These are phyloP conservation scores for Saururus chinensis DNA, from an alignment of 164 flowering plant genomes.

Conservation along the genomic window DNA sequence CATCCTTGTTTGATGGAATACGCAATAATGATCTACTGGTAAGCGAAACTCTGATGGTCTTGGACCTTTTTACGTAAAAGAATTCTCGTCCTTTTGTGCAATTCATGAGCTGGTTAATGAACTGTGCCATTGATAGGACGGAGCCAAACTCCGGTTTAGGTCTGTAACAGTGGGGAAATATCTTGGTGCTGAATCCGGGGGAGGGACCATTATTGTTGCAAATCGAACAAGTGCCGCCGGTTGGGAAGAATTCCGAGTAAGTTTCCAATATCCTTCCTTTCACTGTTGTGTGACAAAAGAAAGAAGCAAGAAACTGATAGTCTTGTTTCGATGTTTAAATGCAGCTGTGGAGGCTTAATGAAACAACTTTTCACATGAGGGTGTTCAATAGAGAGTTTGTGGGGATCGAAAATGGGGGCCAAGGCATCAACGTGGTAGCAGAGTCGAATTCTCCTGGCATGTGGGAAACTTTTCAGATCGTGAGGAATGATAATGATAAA, in stretches of 20 bases:
- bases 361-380: conserved; percentile 36
- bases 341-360: conserved; percentile 63
- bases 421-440: conserved; percentile 20
- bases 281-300: not conserved
- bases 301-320: not conserved
- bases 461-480: conserved; percentile 36
- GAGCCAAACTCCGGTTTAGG: conserved; percentile 40
- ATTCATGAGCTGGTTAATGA: not conserved
- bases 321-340: not conserved
- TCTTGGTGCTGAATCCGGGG: conserved; percentile 49
- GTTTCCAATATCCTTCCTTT: not conserved
- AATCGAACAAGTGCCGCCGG: conserved; percentile 30
- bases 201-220: conserved; percentile 41
- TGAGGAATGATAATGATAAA: conserved; percentile 27
- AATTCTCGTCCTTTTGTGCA: too few species aligned
- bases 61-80: too few species aligned
- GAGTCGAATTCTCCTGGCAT: conserved; percentile 17
- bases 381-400: conserved; percentile 47
- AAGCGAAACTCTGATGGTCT: not conserved
- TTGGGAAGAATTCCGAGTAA: conserved; percentile 53
- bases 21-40: conserved; percentile 7
- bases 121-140: conserved; percentile 33
- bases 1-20: conserved; percentile 18
- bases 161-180: conserved; percentile 43
- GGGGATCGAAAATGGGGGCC: conserved; percentile 28